These are phyloP conservation scores for Pichia sp. DNA, from an alignment of 1,139 yeast species.

Conservation along the genomic window DNA sequence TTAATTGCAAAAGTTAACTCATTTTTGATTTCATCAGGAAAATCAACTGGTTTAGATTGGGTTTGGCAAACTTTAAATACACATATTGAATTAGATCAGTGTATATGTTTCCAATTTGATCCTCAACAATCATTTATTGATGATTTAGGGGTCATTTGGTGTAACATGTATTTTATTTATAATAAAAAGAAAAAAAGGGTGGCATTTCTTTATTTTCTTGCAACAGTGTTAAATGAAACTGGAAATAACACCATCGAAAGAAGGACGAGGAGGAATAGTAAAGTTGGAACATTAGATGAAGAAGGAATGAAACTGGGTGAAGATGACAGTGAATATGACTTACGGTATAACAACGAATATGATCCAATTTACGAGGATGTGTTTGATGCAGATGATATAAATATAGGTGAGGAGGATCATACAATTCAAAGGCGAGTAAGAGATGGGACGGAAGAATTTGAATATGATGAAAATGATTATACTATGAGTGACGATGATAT, in stretches of 20 bases:
- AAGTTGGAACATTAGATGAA: conserved; percentile 31
- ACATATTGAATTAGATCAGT: conserved; percentile 75
- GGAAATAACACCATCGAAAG: conserved; percentile 2
- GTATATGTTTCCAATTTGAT: conserved; percentile 70
- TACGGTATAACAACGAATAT: conserved; percentile 28
- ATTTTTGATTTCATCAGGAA: conserved; percentile 73
- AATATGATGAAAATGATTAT: conserved; percentile 29
- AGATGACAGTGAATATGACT: conserved; percentile 31
- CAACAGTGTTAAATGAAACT: conserved; percentile 21
- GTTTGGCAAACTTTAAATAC: conserved; percentile 87
- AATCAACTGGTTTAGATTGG: conserved; percentile 48
- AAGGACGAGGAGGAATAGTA: conserved; percentile 26
- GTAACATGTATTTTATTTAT: conserved; percentile 86
- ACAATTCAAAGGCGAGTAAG: conserved; percentile 1
- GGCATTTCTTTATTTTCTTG: conserved; percentile 64
- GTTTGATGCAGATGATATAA: conserved; percentile 25
- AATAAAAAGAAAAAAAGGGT: conserved; percentile 89
- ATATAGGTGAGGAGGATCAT: conserved; percentile 17
- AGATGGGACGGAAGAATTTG: conserved; percentile 22
- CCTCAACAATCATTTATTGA: conserved; percentile 77
- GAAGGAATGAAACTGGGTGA: conserved; percentile 23
- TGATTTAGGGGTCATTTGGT: conserved; percentile 80
- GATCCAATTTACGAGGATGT: conserved; percentile 28
- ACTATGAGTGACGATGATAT: conserved; percentile 35
- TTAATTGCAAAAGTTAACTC: conserved; percentile 74